Percentiles rank a stretch among this genome's conserved stretches.
Evolutionary conservation across 805 yeast species (phyloP).

Genomic region (Vanderwaltozyma verrucispora): DNA sequence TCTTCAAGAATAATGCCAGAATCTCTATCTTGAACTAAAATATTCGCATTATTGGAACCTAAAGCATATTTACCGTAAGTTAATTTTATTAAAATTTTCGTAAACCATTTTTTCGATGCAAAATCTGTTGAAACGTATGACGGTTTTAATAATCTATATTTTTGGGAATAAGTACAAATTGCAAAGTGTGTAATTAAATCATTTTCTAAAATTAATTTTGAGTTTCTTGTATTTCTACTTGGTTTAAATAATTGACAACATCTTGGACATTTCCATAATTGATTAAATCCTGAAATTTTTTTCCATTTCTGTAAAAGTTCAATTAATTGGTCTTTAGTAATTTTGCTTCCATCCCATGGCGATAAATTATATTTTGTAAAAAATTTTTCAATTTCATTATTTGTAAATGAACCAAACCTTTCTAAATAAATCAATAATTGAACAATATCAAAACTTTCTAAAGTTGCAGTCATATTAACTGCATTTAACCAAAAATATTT

Average conservation of each 20-base stretch:
- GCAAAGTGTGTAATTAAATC: conserved; percentile 84
- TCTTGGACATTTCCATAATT: conserved; percentile 66
- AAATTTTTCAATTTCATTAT: conserved; percentile 44
- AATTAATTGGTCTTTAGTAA: conserved; percentile 37
- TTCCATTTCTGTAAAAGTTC: conserved; percentile 37
- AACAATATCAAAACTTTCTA: conserved; percentile 36
- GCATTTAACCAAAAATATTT: conserved; percentile 61
- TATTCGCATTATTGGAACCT: conserved; percentile 88
- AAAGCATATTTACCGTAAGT: conserved; percentile 81
- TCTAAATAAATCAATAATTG: conserved; percentile 58
- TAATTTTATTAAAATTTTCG: conserved; percentile 69
- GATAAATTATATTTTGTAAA: conserved; percentile 36
- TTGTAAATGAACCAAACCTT: conserved; percentile 35
- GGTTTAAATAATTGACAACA: conserved; percentile 54
- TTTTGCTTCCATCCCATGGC: conserved; percentile 42
- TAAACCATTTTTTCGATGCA: conserved; percentile 85
- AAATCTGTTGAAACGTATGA: conserved; percentile 68
- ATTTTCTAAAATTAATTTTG: conserved; percentile 29
- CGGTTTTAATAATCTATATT: conserved; percentile 50
- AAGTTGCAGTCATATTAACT: conserved; percentile 33
- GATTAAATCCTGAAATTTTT: conserved; percentile 29
- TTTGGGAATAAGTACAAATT: conserved; percentile 67
- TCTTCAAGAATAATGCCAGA: conserved; percentile 90
- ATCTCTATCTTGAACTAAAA: conserved; percentile 81
- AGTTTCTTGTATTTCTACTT: conserved; percentile 33